These are phyloP conservation scores for Pelargonium citronellum DNA, from an alignment of 441 rosid genomes.

Conservation along the genomic window DNA sequence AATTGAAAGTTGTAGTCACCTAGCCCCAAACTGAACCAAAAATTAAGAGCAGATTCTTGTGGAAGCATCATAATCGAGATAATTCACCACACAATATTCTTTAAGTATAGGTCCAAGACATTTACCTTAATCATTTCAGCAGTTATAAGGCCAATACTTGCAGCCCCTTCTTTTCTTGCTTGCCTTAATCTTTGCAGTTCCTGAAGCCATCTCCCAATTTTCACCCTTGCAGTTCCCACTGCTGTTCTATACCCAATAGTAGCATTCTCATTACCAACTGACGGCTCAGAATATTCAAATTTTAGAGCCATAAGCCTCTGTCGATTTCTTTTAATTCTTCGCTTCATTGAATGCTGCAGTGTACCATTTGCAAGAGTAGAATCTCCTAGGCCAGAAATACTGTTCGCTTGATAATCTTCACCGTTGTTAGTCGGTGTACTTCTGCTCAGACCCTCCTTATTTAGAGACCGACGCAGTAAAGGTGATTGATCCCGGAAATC, in stretches of 20 bases:
- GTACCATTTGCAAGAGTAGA: conserved; percentile 35
- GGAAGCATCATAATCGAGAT: conserved; percentile 12
- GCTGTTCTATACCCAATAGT: conserved; percentile 66
- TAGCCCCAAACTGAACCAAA: background rate
- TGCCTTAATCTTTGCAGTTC: conserved; percentile 77
- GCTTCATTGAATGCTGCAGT: conserved; percentile 53
- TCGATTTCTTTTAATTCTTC: conserved; percentile 61
- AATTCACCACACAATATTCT: background rate
- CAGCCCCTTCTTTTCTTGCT: conserved; percentile 81
- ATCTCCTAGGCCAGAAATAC: conserved; percentile 26
- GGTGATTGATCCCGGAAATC: conserved; percentile 82
- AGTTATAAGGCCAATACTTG: conserved; percentile 59
- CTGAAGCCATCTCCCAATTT: conserved; percentile 80
- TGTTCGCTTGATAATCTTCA: conserved; percentile 48
- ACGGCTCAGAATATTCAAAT: conserved; percentile 54
- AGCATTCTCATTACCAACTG: conserved; percentile 44
- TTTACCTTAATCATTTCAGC: conserved; percentile 74
- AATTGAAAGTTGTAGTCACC: background rate
- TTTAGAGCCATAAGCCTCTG: conserved; percentile 77
- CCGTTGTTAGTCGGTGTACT: conserved; percentile 34
- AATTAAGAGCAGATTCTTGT: too few species aligned
- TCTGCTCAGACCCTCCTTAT: conserved; percentile 61
- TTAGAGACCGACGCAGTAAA: conserved; percentile 45
- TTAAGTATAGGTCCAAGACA: conserved; percentile 12
- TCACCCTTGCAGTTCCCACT: conserved; percentile 65